These are phyloP conservation scores for Hordeum vulgare DNA, from an alignment of 176 grass and related monocot genomes.

Conservation along the genomic window MorexV3_pseudomolecules_assembly NC_058519.1:661108449-661108948, in stretches of 20 bases:
- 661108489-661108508: neutral
- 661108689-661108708: neutral
- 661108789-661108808: neutral
- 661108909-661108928: no score
- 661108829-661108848: neutral
- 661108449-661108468: slow-evolving; percentile 6
- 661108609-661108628: slow-evolving; percentile 35
- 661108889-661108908: neutral
- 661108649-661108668: slow-evolving; percentile 27
- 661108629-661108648: slow-evolving; percentile 26
- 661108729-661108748: neutral
- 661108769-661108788: neutral
- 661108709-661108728: neutral
- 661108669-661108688: neutral
- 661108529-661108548: neutral
- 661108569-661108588: slow-evolving; percentile 15
- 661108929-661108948: no score
- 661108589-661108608: slow-evolving; percentile 29
- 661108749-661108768: neutral
- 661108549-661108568: neutral
- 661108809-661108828: no score
- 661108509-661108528: neutral
- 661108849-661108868: neutral
- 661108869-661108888: neutral
- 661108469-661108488: neutral